A percentile compares a stretch with the other conserved stretches of the same genome.
These are phyloP conservation scores for Podospora fimiseda DNA, from an alignment of 495 filamentous ascomycete species.

Conservation along the genomic window DNA sequence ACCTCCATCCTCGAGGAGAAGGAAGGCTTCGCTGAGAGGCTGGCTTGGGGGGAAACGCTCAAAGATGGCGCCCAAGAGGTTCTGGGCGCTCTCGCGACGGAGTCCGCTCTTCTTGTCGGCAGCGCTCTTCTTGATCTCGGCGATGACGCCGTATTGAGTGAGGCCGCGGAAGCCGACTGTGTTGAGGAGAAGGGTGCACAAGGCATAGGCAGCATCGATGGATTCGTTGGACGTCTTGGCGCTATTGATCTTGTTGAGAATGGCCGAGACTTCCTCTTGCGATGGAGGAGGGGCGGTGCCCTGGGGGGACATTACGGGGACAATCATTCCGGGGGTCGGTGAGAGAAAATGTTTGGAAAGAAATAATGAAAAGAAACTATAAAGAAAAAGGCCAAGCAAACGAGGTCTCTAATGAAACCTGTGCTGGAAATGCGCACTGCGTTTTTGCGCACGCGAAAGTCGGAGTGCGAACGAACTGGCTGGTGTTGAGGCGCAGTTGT, in stretches of 20 bases:
- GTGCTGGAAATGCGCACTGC: conserved; percentile 14
- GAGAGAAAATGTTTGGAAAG: conserved; percentile 16
- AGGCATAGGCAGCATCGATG: conserved; percentile 76
- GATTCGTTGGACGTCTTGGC: conserved; percentile 79
- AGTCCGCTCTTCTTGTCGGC: conserved; percentile 88
- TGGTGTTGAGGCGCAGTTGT: conserved; percentile 1
- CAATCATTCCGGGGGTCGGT: conserved; percentile 22
- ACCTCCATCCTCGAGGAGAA: conserved; percentile 72
- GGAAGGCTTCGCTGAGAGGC: conserved; percentile 69
- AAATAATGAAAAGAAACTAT: neutral
- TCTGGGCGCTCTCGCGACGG: conserved; percentile 86
- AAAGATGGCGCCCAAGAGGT: conserved; percentile 86
- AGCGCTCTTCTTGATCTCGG: conserved; percentile 75
- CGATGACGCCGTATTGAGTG: conserved; percentile 61
- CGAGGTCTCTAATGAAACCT: conserved; percentile 12
- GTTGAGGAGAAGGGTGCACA: conserved; percentile 72
- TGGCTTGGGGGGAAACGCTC: conserved; percentile 78
- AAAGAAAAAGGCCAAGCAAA: neutral
- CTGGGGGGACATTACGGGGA: conserved; percentile 28
- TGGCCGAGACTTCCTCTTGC: conserved; percentile 61
- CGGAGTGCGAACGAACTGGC: neutral
- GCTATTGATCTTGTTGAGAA: conserved; percentile 70
- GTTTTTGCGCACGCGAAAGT: neutral
- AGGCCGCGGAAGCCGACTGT: conserved; percentile 74
- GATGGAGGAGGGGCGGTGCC: conserved; percentile 53